phyloP scores from a whole-genome alignment of 2,329 filamentous ascomycete genomes.

The Exophiala bonariae region DNA sequence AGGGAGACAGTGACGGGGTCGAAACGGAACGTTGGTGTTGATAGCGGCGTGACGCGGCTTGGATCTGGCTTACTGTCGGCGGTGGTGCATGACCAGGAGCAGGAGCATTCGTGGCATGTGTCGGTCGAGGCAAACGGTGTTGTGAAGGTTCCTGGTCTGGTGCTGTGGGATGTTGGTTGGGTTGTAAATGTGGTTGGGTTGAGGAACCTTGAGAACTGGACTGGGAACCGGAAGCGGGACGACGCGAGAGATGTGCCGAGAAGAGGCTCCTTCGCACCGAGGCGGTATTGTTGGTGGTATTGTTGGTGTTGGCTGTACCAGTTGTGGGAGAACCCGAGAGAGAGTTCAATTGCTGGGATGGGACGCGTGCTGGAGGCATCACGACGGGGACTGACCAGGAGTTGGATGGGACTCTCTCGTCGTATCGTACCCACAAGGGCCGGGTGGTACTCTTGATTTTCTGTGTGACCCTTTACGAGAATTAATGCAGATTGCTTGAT shows the following conservation, averaged over 20 bases:
- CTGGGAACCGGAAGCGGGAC: slow-evolving; percentile 33
- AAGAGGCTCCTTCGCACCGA: slow-evolving; percentile 47
- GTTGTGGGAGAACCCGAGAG: not conserved
- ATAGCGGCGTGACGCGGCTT: not conserved
- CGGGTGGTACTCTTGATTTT: too few species aligned
- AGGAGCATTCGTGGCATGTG: not conserved
- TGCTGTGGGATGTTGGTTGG: not conserved
- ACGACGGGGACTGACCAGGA: too few species aligned
- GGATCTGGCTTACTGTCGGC: slow-evolving; percentile 3
- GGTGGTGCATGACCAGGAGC: too few species aligned
- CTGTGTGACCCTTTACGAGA: too few species aligned
- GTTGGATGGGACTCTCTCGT: too few species aligned
- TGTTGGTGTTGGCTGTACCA: too few species aligned
- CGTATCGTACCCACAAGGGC: too few species aligned
- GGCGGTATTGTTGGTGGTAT: slow-evolving; percentile 17
- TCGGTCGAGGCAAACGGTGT: not conserved
- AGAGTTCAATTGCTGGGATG: not conserved
- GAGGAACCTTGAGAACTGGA: slow-evolving; percentile 6
- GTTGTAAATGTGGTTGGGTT: slow-evolving; percentile 14
- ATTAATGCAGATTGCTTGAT: too few species aligned
- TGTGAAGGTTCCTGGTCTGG: not conserved
- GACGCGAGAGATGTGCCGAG: slow-evolving; percentile 43
- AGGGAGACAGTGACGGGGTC: slow-evolving; percentile 19
- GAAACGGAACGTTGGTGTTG: slow-evolving; percentile 19
- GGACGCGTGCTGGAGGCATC: not conserved